Evolutionary conservation across 345 rosid species (phyloP).

Genomic region (Moricandia moricandioides): DNA sequence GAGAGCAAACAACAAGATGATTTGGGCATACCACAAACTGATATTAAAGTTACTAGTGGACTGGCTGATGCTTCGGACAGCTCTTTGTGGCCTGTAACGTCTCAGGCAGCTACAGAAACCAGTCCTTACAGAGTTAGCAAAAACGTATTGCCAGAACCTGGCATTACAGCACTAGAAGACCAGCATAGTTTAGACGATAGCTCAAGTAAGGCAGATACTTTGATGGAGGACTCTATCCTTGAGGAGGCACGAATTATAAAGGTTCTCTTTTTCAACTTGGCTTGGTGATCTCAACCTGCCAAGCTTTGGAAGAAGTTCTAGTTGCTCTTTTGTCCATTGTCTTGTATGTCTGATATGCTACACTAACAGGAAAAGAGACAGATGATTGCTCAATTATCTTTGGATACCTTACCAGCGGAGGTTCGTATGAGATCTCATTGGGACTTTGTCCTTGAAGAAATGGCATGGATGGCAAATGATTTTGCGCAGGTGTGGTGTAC

Average conservation of each 20-base stretch:
- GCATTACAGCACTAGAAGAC: constrained; percentile 38
- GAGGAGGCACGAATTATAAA: constrained; percentile 82
- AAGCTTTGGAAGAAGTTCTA: constrained; percentile 13
- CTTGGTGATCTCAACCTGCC: constrained; percentile 19
- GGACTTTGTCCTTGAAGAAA: constrained; percentile 98
- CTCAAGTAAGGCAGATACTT: constrained; percentile 48
- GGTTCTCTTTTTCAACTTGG: constrained; percentile 47
- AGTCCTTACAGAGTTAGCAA: constrained; percentile 40
- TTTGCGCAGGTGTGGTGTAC: constrained; percentile 77
- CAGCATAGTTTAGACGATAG: constrained; percentile 39
- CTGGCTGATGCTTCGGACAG: constrained; percentile 30
- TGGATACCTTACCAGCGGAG: constrained; percentile 46
- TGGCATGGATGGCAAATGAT: constrained; percentile 98
- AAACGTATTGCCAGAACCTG: constrained; percentile 39
- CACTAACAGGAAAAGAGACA: constrained; percentile 73
- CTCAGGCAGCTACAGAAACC: constrained; percentile 32
- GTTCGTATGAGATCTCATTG: constrained; percentile 62
- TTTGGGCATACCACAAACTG: constrained; percentile 32
- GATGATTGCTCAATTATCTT: constrained; percentile 77
- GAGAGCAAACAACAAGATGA: constrained; percentile 44
- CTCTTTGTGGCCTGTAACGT: constrained; percentile 28
- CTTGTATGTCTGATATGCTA: constrained; percentile 32
- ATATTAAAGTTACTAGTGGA: constrained; percentile 32
- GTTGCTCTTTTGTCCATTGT: constrained; percentile 17
- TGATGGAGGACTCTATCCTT: constrained; percentile 72